Evolutionary conservation across 2,329 filamentous ascomycete species (phyloP).

Genomic region (Herpotrichia juniperi): DNA sequence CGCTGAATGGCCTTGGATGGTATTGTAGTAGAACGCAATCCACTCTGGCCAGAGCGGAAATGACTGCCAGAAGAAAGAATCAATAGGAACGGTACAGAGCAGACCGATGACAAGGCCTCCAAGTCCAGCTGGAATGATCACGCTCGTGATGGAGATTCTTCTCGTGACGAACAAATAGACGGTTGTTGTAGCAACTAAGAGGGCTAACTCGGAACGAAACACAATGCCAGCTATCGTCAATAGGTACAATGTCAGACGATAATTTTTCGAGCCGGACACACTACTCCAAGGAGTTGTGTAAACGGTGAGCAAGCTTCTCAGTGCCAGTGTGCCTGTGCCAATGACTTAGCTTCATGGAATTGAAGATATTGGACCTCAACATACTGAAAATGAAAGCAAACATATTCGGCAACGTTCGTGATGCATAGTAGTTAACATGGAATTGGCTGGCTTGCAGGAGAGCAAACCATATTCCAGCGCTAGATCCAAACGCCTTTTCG

Average conservation of each 20-base stretch:
- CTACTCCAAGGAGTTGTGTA: constrained; percentile 44
- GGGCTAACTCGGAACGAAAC: constrained; percentile 87
- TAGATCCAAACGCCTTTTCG: constrained; percentile 69
- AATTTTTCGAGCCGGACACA: constrained; percentile 51
- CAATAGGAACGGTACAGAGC: constrained; percentile 72
- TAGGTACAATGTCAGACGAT: constrained; percentile 71
- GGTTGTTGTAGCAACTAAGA: constrained; percentile 74
- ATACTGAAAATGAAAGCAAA: constrained; percentile 87
- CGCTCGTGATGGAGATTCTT: constrained; percentile 59
- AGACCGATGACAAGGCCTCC: constrained; percentile 71
- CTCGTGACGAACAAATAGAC: constrained; percentile 66
- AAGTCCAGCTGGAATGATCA: constrained; percentile 70
- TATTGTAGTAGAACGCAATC: constrained; percentile 89
- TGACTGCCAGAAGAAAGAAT: constrained; percentile 92
- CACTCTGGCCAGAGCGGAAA: constrained; percentile 86
- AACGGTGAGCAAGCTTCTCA: constrained; percentile 58
- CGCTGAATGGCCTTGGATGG: constrained; percentile 78
- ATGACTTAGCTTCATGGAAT: neutral
- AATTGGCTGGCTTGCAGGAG: constrained; percentile 84
- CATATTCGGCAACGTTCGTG: constrained; percentile 92
- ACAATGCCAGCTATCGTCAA: constrained; percentile 81
- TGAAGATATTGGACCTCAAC: constrained; percentile 40
- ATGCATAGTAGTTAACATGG: constrained; percentile 91
- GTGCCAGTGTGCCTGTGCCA: constrained; percentile 67
- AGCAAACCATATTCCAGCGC: constrained; percentile 78